phyloP scores from a whole-genome alignment of 2,329 filamentous ascomycete genomes.

The Colletotrichum liaoningense region DNA sequence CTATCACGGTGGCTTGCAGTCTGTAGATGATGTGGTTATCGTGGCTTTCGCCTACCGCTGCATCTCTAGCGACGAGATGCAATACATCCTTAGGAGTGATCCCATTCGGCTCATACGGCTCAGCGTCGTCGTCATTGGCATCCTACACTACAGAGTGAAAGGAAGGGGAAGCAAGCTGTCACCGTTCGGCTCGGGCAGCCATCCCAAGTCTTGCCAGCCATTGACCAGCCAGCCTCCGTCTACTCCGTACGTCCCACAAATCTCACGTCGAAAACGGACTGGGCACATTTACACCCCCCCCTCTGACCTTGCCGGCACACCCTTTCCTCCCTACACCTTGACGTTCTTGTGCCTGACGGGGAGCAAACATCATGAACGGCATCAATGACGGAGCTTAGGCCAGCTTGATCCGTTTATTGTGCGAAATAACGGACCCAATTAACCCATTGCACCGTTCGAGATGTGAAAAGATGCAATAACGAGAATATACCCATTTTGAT shows the following conservation, averaged over 20 bases:
- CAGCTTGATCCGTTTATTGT: neutral
- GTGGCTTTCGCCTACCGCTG: neutral
- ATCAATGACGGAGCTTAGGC: neutral
- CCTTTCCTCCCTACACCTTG: neutral
- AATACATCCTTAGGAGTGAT: neutral
- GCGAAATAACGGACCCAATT: neutral
- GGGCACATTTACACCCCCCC: neutral
- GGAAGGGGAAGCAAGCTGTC: neutral
- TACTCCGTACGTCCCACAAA: neutral
- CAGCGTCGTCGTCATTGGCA: neutral
- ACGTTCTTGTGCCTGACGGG: neutral
- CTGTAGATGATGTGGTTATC: neutral
- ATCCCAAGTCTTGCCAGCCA: neutral
- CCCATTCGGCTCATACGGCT: neutral
- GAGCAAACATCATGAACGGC: neutral
- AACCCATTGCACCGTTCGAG: neutral
- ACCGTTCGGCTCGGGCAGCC: neutral
- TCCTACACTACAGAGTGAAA: neutral
- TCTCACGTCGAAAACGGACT: neutral
- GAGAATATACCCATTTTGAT: neutral
- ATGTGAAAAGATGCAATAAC: constrained; percentile 19
- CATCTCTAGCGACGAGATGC: neutral
- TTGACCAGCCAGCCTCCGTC: neutral
- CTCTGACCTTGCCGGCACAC: neutral
- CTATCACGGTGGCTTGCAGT: neutral